Evolutionary conservation across 2,329 filamentous ascomycete genomes (phyloP).

Genomic region (Bipolaris sorokiniana): DNA sequence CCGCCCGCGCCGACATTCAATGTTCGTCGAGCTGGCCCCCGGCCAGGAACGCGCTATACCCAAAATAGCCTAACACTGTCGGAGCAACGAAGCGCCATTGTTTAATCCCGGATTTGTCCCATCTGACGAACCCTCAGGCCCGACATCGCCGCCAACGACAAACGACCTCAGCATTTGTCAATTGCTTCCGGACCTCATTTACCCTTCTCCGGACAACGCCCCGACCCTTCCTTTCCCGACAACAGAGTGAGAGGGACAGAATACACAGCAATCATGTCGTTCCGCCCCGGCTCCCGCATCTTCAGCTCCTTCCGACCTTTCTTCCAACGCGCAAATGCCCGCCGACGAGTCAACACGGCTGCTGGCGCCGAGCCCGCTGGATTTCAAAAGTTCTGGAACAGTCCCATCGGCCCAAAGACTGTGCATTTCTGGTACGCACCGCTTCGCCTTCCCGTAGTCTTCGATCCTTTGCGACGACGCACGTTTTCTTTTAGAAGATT

Average conservation of each 20-base stretch:
- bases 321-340: slow-evolving; percentile 62
- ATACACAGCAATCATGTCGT: slow-evolving; percentile 55
- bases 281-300: slow-evolving; percentile 64
- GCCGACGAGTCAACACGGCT: slow-evolving; percentile 73
- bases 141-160: slow-evolving; percentile 21
- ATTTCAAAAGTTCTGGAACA: slow-evolving; percentile 72
- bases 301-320: slow-evolving; percentile 59
- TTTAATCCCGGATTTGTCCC: slow-evolving; percentile 32
- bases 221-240: slow-evolving; percentile 46
- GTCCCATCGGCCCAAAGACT: slow-evolving; percentile 66
- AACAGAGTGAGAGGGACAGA: slow-evolving; percentile 6
- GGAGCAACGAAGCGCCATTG: slow-evolving; percentile 25
- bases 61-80: slow-evolving; percentile 22
- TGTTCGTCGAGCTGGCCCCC: slow-evolving; percentile 28
- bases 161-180: slow-evolving; percentile 7
- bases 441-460: neutral
- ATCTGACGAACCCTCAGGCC: slow-evolving; percentile 20
- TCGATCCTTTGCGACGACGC: neutral
- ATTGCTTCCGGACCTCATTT: slow-evolving; percentile 1
- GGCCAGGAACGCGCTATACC: slow-evolving; percentile 13
- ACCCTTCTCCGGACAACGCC: slow-evolving; percentile 8
- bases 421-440: slow-evolving; percentile 90
- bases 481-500: neutral
- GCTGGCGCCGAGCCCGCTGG: slow-evolving; percentile 56
- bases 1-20: slow-evolving; percentile 14